These are phyloP conservation scores for Mucor lusitanicus DNA, from an alignment of 371 early-diverging fungal genomes.

Conservation along the genomic window DNA sequence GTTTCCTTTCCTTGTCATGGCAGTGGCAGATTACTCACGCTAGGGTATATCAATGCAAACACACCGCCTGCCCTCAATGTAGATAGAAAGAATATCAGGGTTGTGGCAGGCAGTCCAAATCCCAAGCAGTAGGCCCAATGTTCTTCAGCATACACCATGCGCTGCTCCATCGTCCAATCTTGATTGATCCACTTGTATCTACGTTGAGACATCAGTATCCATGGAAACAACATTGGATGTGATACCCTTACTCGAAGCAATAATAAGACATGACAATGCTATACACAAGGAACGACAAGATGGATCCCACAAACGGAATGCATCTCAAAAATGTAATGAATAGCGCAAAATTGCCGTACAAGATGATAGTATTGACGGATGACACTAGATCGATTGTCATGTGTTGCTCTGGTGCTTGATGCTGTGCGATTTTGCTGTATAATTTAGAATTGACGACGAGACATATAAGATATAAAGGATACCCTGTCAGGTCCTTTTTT, in stretches of 20 bases:
- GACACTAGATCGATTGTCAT: constrained; percentile 12
- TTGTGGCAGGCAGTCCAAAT: constrained; percentile 49
- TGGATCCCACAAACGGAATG: constrained; percentile 40
- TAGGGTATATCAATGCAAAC: constrained; percentile 52
- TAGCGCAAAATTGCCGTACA: constrained; percentile 46
- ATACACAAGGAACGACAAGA: constrained; percentile 38
- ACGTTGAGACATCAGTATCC: background rate
- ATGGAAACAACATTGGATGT: background rate
- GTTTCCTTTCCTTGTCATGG: background rate
- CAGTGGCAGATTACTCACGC: constrained; percentile 27
- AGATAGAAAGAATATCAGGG: constrained; percentile 47
- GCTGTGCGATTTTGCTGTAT: constrained; percentile 43
- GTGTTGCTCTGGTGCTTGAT: background rate
- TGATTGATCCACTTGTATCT: constrained; percentile 53
- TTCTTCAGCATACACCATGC: constrained; percentile 45
- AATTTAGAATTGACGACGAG: constrained; percentile 40
- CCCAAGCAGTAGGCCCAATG: constrained; percentile 56
- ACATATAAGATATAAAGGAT: constrained; percentile 50
- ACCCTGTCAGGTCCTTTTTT: constrained; percentile 49
- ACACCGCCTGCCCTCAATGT: constrained; percentile 45
- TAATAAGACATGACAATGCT: constrained; percentile 53
- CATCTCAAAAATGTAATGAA: constrained; percentile 31
- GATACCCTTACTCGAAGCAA: constrained; percentile 44
- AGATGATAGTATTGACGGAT: constrained; percentile 34
- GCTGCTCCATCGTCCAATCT: constrained; percentile 47